phyloP scores from a whole-genome alignment of 2,329 filamentous ascomycete species.

The Myrmaecium sp. region DNA sequence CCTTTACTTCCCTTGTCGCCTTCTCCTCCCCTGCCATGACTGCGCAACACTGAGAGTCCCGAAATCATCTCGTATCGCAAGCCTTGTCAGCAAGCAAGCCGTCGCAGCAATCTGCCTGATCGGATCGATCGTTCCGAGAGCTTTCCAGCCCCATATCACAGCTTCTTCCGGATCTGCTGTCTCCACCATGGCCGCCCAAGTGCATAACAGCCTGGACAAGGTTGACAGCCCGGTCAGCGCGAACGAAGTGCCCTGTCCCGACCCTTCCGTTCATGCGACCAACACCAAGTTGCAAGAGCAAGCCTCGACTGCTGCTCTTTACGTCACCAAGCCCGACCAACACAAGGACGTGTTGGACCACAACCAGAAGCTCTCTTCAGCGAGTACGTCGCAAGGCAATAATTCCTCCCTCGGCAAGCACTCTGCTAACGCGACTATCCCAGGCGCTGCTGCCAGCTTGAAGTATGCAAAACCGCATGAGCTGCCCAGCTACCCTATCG shows the following conservation, averaged over 20 bases:
- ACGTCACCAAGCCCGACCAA: slow-evolving; percentile 28
- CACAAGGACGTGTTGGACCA: slow-evolving; percentile 25
- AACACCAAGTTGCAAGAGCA: slow-evolving; percentile 25
- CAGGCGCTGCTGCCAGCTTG: slow-evolving; percentile 43
- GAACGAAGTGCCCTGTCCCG: slow-evolving; percentile 17
- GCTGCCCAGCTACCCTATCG: slow-evolving; percentile 57
- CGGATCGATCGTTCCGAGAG: no score
- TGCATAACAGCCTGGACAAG: no score
- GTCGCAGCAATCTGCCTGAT: no score
- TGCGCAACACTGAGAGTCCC: no score
- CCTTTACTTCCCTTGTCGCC: no score
- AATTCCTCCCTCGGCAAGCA: not conserved
- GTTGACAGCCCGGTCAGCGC: no score
- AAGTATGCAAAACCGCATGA: slow-evolving; percentile 58
- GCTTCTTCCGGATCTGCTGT: no score
- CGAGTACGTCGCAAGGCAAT: slow-evolving; percentile 25
- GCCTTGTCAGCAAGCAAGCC: no score
- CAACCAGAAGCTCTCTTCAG: slow-evolving; percentile 39
- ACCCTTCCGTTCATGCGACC: slow-evolving; percentile 26
- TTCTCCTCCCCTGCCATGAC: no score
- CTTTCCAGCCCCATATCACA: no score
- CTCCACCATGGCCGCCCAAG: no score
- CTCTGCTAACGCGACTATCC: slow-evolving; percentile 6
- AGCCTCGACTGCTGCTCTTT: slow-evolving; percentile 45
- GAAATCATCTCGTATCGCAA: no score